Evolutionary conservation across 2,329 filamentous ascomycete genomes (phyloP).

Genomic region (Nothophoma quercina): DNA sequence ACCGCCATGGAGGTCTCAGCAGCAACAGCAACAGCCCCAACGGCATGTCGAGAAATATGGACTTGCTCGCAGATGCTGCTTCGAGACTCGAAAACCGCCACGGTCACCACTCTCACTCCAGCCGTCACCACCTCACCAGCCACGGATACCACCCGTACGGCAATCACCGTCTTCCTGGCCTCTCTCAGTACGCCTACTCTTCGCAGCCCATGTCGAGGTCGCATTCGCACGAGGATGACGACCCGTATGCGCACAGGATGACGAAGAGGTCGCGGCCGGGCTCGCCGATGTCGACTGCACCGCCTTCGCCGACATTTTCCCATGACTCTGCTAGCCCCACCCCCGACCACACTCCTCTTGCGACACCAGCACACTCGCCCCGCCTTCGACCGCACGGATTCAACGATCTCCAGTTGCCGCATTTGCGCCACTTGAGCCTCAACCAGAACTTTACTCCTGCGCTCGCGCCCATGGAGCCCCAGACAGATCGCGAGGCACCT

Average conservation of each 20-base stretch:
- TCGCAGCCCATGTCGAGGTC: conserved; percentile 90
- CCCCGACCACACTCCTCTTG: conserved; percentile 97
- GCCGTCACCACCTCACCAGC: conserved; percentile 51
- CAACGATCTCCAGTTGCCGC: conserved; percentile 81
- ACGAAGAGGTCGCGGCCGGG: conserved; percentile 91
- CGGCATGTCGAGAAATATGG: conserved; percentile 65
- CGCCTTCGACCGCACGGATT: conserved; percentile 79
- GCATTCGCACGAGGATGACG: conserved; percentile 83
- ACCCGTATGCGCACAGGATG: conserved; percentile 77
- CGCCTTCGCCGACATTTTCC: conserved; percentile 94
- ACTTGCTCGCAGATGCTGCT: conserved; percentile 73
- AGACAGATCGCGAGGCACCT: conserved; percentile 66
- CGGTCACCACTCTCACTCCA: conserved; percentile 50
- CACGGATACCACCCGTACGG: conserved; percentile 57
- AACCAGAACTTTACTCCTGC: conserved; percentile 67
- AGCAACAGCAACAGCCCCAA: conserved; percentile 55
- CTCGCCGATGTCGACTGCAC: conserved; percentile 93
- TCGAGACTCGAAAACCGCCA: conserved; percentile 71
- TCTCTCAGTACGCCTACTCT: conserved; percentile 62
- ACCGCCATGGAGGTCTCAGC: conserved; percentile 50
- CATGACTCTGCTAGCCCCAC: conserved; percentile 95
- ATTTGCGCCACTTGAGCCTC: conserved; percentile 76
- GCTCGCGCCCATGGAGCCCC: conserved; percentile 74
- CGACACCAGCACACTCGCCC: conserved; percentile 93
- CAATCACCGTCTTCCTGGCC: conserved; percentile 66